Conservation (phyloP, 257 asterid species). For the Nicotiana tomentosiformis region DNA sequence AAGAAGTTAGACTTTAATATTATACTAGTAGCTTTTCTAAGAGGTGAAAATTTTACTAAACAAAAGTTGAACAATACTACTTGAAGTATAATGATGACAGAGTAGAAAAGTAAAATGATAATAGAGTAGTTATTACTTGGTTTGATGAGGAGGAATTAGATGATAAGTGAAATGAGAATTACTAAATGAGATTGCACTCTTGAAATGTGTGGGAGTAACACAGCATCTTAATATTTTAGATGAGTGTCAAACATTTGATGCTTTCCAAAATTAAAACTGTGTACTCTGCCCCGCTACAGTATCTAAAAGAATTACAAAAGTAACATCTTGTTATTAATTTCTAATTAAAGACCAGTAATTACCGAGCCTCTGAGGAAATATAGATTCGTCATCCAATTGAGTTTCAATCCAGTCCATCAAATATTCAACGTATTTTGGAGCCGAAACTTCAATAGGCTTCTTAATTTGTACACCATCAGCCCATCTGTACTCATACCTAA, state of each 20-base stretch:
- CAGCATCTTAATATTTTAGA: neutral
- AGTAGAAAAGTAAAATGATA: neutral
- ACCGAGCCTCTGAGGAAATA: conserved; percentile 92
- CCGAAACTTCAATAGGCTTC: conserved; percentile 91
- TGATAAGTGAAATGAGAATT: neutral
- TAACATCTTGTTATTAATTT: neutral
- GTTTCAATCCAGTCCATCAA: conserved; percentile 93
- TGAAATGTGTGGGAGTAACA: neutral
- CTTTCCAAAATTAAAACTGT: neutral
- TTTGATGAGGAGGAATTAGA: neutral
- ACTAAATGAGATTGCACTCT: neutral
- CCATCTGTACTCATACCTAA: conserved; percentile 90
- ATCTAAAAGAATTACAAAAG: neutral
- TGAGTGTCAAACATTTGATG: neutral
- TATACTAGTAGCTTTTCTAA: neutral
- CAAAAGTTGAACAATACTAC: neutral
- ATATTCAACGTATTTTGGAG: conserved; percentile 89
- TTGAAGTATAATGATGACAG: neutral
- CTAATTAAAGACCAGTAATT: conserved; percentile 7
- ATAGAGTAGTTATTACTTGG: neutral
- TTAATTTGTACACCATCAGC: conserved; percentile 88
- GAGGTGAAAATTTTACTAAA: neutral
- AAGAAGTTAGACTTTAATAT: neutral
- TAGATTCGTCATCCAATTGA: conserved; percentile 77
- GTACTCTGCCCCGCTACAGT: neutral